Base-by-base conservation (phyloP, 352 stramenopile genomes). In the Phytophthora litchii region DNA sequence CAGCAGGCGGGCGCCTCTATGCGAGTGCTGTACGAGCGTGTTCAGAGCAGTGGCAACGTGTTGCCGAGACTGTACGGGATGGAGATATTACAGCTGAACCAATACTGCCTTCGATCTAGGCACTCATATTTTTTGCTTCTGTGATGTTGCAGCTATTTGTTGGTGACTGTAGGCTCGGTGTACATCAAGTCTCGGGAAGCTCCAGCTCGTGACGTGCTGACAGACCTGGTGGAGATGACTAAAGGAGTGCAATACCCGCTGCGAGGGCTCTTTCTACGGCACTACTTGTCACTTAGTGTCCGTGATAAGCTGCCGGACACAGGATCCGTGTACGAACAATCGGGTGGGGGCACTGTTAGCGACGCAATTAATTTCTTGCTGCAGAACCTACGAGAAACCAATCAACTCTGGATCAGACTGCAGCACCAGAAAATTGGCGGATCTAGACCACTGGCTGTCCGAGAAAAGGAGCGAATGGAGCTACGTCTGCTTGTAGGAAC, bases 381-480 rank as follows among this genome's bases (percentile, higher is more conserved):
- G 53, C 80, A 96, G 35, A 99, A 99, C 71, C 96, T 99, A 31
- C 76, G 91, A 19, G 97, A 99, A 79, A 98, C 97, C 57, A 99
- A 99, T 68, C 92, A 96, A 13, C 82, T 99, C 12, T 99, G 97
- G 98, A 98, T 99, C n/a, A 94, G 97, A 52, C 98, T 99, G 83
- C 97, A 99, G 76, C 76, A 94, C 59, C 73, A 95, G 67, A 74
- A 91, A 61, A 64, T 70, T 56, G 64, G 74, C 41, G 44, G 48
- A 13, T 50, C 48, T n/a, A 54, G 53, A 12, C 59, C 64, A 14
- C 36, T 62, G 14, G 31, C 36, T 45, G 49, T 80, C 42, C 74
- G 84, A 16, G 83, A 93, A 51, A 91, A 91, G 31, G 85, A 94
- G 63, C 78, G 85, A 0, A 94, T 98, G 66, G 96, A 99, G 54